Evolutionary conservation across 495 filamentous ascomycete species (phyloP).

Genomic region (Cudoniella acicularis): DNA sequence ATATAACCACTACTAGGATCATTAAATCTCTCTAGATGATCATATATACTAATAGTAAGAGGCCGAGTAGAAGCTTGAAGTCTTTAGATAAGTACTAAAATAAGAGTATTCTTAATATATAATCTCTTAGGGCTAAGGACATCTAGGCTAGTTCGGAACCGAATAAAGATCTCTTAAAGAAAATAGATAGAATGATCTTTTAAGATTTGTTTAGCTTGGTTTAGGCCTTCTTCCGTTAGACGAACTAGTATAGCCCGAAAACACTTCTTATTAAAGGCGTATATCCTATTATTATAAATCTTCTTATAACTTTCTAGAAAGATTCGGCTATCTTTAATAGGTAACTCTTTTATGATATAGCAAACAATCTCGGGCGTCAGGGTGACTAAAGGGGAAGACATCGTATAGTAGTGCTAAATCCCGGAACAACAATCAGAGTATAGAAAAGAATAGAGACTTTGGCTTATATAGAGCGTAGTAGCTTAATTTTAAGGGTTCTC

Average conservation of each 20-base stretch:
- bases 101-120: not conserved
- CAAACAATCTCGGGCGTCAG: not conserved
- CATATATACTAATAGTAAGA: not conserved
- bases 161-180: not conserved
- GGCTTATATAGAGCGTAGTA: not conserved
- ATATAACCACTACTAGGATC: not conserved
- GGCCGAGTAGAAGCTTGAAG: not conserved
- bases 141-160: not conserved
- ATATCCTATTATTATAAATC: not conserved
- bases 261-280: conserved; percentile 2
- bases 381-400: not conserved
- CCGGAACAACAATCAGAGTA: not conserved
- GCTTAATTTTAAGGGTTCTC: not conserved
- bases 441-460: not conserved
- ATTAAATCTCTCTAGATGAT: not conserved
- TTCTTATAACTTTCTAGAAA: not conserved
- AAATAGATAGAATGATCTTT: not conserved
- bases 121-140: not conserved
- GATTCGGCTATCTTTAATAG: not conserved
- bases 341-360: not conserved
- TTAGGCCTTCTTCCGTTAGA: not conserved
- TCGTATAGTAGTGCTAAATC: not conserved
- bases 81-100: not conserved
- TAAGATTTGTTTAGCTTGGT: not conserved
- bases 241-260: not conserved